Conservation (phyloP, 164 flowering plant species). For the Aristolochia fimbriata region DNA sequence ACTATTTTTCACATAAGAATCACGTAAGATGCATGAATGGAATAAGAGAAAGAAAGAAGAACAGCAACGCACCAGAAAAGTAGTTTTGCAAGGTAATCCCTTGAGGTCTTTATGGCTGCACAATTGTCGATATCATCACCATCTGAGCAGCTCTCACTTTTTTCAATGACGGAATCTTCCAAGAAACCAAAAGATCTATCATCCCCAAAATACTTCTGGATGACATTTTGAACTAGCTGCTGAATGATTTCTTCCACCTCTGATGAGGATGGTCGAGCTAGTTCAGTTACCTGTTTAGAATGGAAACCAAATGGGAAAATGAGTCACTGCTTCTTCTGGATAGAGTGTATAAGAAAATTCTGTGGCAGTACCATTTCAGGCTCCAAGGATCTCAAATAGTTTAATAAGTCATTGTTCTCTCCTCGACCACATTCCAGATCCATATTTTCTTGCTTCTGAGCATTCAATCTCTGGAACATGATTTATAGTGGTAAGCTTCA, state of each 20-base stretch:
- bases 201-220: slow-evolving; percentile 40
- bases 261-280: slow-evolving; percentile 61
- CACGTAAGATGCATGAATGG: no score
- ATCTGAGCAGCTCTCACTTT: slow-evolving; percentile 14
- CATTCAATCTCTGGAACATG: slow-evolving; percentile 48
- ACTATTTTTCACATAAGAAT: no score
- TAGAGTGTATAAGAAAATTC: neutral
- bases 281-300: slow-evolving; percentile 51
- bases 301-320: no score
- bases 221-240: slow-evolving; percentile 55
- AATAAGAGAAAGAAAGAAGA: no score
- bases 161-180: slow-evolving; percentile 21
- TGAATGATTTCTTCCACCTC: slow-evolving; percentile 75
- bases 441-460: slow-evolving; percentile 39
- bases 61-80: slow-evolving; percentile 61
- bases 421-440: slow-evolving; percentile 31
- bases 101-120: slow-evolving; percentile 36
- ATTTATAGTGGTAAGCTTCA: slow-evolving; percentile 9
- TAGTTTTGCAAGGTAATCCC: slow-evolving; percentile 81
- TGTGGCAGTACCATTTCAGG: slow-evolving; percentile 47
- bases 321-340: no score
- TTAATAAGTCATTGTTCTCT: slow-evolving; percentile 51
- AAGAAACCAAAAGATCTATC: slow-evolving; percentile 21
- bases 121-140: slow-evolving; percentile 22
- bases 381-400: slow-evolving; percentile 68